These are phyloP conservation scores for Dalechampia spathulata DNA, from an alignment of 441 rosid species.

Conservation along the genomic window DNA sequence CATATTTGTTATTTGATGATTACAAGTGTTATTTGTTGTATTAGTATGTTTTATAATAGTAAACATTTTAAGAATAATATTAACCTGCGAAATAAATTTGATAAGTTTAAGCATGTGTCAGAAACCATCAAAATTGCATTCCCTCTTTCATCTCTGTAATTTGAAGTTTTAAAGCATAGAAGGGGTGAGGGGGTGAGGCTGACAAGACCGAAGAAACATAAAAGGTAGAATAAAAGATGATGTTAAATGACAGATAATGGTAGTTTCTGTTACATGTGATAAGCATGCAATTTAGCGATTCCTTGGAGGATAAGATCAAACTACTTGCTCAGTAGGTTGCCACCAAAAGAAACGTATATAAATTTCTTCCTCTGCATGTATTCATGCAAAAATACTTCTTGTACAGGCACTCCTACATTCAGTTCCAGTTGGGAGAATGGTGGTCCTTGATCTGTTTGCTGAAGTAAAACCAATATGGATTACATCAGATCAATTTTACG, in stretches of 20 bases:
- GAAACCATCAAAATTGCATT: neutral
- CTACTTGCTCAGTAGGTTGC: too few species aligned
- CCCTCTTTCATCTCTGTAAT: constrained; percentile 1
- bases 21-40: neutral
- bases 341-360: neutral
- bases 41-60: neutral
- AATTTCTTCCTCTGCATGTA: neutral
- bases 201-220: neutral
- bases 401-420: constrained; percentile 61
- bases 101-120: constrained; percentile 1
- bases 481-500: constrained; percentile 56
- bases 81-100: too few species aligned
- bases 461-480: constrained; percentile 68
- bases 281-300: neutral
- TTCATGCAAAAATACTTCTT: constrained; percentile 10
- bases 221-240: neutral
- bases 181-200: neutral
- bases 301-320: neutral
- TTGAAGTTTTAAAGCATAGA: neutral
- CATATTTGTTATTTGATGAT: constrained; percentile 5
- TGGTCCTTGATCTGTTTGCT: constrained; percentile 65
- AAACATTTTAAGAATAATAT: too few species aligned
- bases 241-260: neutral
- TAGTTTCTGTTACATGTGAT: neutral
- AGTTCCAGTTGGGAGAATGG: constrained; percentile 57